Conservation (phyloP, 2,329 filamentous ascomycete genomes). For the Cadophora sp. region DNA sequence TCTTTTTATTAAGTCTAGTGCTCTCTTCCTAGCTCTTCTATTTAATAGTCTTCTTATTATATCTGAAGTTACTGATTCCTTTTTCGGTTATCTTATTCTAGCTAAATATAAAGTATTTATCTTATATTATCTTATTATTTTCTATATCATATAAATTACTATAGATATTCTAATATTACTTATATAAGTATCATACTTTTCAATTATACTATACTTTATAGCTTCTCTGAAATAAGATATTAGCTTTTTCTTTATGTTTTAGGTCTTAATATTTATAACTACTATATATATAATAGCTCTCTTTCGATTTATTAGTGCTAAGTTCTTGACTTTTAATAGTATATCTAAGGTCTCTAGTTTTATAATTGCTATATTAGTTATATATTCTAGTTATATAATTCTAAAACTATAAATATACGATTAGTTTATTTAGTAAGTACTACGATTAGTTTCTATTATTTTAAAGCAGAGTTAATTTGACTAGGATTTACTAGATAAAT, state of each 20-base stretch:
- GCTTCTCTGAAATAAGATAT: slow-evolving; percentile 59
- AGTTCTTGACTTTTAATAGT: slow-evolving; percentile 60
- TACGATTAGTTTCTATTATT: background rate
- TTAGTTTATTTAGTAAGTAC: slow-evolving; percentile 54
- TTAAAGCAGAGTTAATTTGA: slow-evolving; percentile 1
- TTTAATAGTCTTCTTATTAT: slow-evolving; percentile 68
- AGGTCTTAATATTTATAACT: slow-evolving; percentile 56
- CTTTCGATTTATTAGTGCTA: slow-evolving; percentile 61
- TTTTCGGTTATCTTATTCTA: slow-evolving; percentile 64
- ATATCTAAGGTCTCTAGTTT: slow-evolving; percentile 63
- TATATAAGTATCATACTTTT: slow-evolving; percentile 64
- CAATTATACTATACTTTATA: slow-evolving; percentile 69
- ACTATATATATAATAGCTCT: slow-evolving; percentile 63
- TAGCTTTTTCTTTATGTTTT: slow-evolving; percentile 66
- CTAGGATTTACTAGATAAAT: slow-evolving; percentile 66
- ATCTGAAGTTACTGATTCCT: slow-evolving; percentile 70
- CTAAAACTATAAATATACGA: slow-evolving; percentile 66
- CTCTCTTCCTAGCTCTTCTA: slow-evolving; percentile 68
- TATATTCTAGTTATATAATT: slow-evolving; percentile 71
- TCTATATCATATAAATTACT: slow-evolving; percentile 62
- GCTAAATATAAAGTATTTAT: slow-evolving; percentile 65
- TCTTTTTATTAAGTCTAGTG: slow-evolving; percentile 68
- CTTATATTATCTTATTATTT: slow-evolving; percentile 62
- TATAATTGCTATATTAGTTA: slow-evolving; percentile 58
- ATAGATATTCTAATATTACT: slow-evolving; percentile 62